Conservation (phyloP, 345 rosid genomes). For the Trapa bicornis region DNA sequence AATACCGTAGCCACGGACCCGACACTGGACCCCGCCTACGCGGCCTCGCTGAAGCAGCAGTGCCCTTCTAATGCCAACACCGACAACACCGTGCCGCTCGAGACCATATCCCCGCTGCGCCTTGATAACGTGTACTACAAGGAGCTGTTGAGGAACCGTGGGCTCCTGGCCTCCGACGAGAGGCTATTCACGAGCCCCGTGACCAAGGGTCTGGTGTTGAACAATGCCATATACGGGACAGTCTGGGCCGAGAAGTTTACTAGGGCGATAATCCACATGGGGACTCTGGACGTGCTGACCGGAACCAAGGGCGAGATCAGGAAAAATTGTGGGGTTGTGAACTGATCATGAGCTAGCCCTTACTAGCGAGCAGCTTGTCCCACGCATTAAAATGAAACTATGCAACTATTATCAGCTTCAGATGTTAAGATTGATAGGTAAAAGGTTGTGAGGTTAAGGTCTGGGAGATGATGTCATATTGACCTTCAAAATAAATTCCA, state of each 20-base stretch:
- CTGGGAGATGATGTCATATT: too few relatives aligned
- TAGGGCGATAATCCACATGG: constrained; percentile 30
- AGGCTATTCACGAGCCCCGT: constrained; percentile 15
- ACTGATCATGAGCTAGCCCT: background rate
- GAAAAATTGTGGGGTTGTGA: constrained; percentile 23
- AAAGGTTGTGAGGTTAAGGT: too few relatives aligned
- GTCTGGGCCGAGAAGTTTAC: constrained; percentile 25
- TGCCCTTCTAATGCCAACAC: constrained; percentile 15
- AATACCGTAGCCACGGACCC: background rate
- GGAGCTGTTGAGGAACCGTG: constrained; percentile 15
- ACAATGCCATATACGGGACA: constrained; percentile 18
- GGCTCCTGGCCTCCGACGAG: constrained; percentile 34
- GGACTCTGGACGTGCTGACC: constrained; percentile 27
- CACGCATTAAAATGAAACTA: too few relatives aligned
- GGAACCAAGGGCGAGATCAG: constrained; percentile 26
- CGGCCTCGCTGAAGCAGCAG: constrained; percentile 21
- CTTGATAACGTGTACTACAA: constrained; percentile 30
- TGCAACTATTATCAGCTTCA: too few relatives aligned
- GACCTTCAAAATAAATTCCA: too few relatives aligned
- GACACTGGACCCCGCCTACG: constrained; percentile 32
- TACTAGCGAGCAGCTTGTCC: too few relatives aligned
- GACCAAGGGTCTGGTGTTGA: constrained; percentile 15
- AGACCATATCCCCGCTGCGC: constrained; percentile 11
- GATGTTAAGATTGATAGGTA: too few relatives aligned
- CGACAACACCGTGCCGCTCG: constrained; percentile 14